Evolutionary conservation across 1,284 basidiomycete species (phyloP), one percentile per base, ranked within the genome.

Genomic region (Austroboletus rostrupii): DNA sequence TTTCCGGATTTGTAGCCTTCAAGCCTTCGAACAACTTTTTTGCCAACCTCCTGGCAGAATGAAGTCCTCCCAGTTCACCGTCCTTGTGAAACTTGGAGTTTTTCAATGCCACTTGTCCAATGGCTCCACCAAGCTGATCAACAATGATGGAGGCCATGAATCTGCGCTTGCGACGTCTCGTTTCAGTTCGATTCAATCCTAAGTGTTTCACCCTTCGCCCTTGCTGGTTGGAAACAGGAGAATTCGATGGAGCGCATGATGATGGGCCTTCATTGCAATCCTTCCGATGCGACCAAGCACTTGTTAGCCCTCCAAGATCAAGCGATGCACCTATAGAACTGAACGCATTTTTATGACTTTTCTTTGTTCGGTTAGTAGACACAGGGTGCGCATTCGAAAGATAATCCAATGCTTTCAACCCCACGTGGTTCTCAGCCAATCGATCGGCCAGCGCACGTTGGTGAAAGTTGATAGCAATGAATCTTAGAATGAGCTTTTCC

Each of bases 401-500:
- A 20, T 75, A 72, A 61, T 89, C 86, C 17, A 89, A 73, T 1
- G 83, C 85, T 57, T 77, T 81, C 28, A 89, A 71, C 14, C 81
- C 87, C 32, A 85, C 68, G 26, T 76, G 76, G 58, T 89, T 89
- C 63, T 88, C 86, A 5, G 73, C 71, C 19, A 89, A 68, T 43
- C 86, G 81, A 48, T 89, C 87, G 19, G 85, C 80, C 26, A 89
- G 76, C 7, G 87, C 86, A 55, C 79, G 84, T 56, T 80, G 73
- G 63, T 89, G 87, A 62, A 89, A 89, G 58, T 80, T 83, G 68
- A 88, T 88, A n/a, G 86, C 85, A 39, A 88, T 78, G 55, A 84
- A 83, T 57, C 81, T 83, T 28, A 90, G 66, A 62, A 85, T 82
- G 37, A 86, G 64, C 60, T 90, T 90, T 62, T 90, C 87, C 10